phyloP scores from a whole-genome alignment of 139 green algal genomes.

The Chlamydomonas asymmetrica region DNA sequence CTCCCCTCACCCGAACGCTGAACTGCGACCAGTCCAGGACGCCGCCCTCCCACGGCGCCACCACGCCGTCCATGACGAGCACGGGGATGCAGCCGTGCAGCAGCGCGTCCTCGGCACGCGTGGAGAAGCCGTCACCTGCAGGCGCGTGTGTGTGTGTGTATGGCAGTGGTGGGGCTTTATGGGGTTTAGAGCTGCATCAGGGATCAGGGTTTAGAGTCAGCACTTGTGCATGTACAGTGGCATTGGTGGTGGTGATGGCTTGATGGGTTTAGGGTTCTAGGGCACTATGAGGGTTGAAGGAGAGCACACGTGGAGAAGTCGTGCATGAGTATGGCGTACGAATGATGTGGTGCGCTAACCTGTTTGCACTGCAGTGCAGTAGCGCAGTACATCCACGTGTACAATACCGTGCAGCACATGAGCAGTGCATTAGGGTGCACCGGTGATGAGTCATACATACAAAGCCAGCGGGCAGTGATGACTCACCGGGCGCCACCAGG shows the following conservation, averaged over 20 bases:
- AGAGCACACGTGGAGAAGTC: no score
- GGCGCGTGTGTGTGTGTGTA: background rate
- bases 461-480: background rate
- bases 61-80: constrained; percentile 18
- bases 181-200: no score
- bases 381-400: no score
- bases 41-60: background rate
- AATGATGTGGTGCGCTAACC: background rate
- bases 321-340: background rate
- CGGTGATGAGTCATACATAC: no score
- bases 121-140: constrained; percentile 24
- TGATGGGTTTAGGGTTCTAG: no score
- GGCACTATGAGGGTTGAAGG: no score
- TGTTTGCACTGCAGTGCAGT: no score
- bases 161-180: no score
- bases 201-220: no score
- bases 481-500: constrained; percentile 34
- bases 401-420: background rate
- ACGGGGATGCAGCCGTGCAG: constrained; percentile 32
- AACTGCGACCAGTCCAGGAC: constrained; percentile 8
- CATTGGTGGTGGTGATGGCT: no score
- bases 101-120: constrained; percentile 26
- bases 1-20: background rate
- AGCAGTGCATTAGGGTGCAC: background rate
- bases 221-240: no score